Evolutionary conservation across 179 eudicot genomes (phyloP), one percentile per base, ranked within the genome.

Genomic region (Spinacia oleracea): DNA sequence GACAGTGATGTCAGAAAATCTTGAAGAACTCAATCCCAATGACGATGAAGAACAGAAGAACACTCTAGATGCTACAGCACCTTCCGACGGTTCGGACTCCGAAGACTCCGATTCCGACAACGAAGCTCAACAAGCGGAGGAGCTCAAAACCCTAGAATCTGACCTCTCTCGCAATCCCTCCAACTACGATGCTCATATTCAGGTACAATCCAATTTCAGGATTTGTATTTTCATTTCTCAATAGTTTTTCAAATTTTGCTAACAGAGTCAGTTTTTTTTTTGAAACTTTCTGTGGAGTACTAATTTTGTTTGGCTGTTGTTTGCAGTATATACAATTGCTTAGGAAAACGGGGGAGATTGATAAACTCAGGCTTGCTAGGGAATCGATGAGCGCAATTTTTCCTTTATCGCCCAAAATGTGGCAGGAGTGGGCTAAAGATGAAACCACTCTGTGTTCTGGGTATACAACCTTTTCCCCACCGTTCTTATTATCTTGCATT

Each of bases 381-480:
- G 97, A 93, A 70, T 85, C 91, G 12, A 96, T 96, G 98, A 88
- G 78, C 73, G 74, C 81, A 62, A 34, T 91, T 42, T 96, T 96
- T 38, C 99, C 99, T 0, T 76, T 96, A 78, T 87, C 79, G 68
- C 94, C 99, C 25, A 72, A 85, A 45, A 89, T 96, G 98, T 96
- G 99, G 99, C 94, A 80, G 81, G 96, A 93, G 76, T 93, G 99
- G 99, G 89, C 91, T 77, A 91, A 89, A 45, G 98, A 96, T 76
- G 98, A 96, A 83, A 83, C 81, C 76, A 84, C 93, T 62, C 25
- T 92, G 10, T 67, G 84, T 51, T 85, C 96, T 40, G 83, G 91
- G 98, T 92, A 87, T 23, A 34, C 10, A 25, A 69, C 35, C 27
- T 29, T 27, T 27, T 56, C 23, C 63, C 69, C 9, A 31, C 48